A percentile compares a stretch with the other conserved stretches of the same genome.
Conservation (phyloP, 768 basidiomycete genomes). For the Sarcomyxa edulis region DNA sequence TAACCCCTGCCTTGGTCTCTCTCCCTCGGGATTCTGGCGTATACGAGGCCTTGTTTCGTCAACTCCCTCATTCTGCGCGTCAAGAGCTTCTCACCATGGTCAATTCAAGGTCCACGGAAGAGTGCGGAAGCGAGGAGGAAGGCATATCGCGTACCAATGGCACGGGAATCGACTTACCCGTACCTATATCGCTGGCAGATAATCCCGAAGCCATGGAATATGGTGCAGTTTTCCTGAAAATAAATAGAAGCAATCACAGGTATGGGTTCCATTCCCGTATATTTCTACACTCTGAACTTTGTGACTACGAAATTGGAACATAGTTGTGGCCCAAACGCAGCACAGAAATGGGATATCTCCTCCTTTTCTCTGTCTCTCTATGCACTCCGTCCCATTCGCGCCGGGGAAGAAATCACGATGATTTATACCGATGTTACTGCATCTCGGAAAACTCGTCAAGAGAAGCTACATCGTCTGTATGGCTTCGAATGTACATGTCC, state of each 20-base stretch:
- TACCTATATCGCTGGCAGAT: conserved; percentile 17
- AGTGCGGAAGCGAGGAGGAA: conserved; percentile 15
- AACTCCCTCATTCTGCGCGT: conserved; percentile 19
- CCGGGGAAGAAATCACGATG: conserved; percentile 33
- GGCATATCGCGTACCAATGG: conserved; percentile 26
- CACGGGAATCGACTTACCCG: conserved; percentile 23
- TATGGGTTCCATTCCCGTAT: conserved; percentile 10
- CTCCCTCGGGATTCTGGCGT: conserved; percentile 20
- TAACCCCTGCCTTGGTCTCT: conserved; percentile 31
- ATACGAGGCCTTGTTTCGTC: conserved; percentile 25
- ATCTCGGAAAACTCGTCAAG: conserved; percentile 15
- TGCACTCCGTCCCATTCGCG: conserved; percentile 26
- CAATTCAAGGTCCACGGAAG: conserved; percentile 8
- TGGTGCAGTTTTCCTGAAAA: conserved; percentile 29
- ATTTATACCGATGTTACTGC: conserved; percentile 23
- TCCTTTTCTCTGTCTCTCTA: conserved; percentile 26
- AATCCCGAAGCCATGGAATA: conserved; percentile 23
- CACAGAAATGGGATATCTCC: conserved; percentile 28
- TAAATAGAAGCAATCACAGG: conserved; percentile 37
- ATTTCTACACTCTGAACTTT: neutral
- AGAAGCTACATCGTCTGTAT: conserved; percentile 17
- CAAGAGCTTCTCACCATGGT: conserved; percentile 24
- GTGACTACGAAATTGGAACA: too few relatives aligned
- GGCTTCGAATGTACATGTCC: conserved; percentile 28
- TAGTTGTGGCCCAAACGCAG: conserved; percentile 36